These are phyloP conservation scores for Kickxella alabastrina DNA, from an alignment of 192 early-diverging fungal genomes.

Conservation along the genomic window DNA sequence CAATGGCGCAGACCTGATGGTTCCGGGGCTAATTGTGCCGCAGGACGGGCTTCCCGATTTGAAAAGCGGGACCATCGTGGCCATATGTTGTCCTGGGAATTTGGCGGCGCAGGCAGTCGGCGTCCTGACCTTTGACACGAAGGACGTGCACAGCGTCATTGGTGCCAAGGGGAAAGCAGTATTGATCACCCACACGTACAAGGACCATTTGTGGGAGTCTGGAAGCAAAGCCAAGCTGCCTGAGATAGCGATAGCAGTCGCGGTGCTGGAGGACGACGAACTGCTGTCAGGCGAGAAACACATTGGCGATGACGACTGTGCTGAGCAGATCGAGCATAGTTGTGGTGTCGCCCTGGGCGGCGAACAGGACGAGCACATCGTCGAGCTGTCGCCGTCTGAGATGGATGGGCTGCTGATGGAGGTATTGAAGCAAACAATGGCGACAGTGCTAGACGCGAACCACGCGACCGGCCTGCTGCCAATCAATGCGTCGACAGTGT, in stretches of 20 bases:
- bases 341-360: too few relatives aligned
- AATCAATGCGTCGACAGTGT: conserved; percentile 69
- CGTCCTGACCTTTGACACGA: conserved; percentile 55
- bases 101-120: conserved; percentile 59
- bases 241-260: conserved; percentile 28
- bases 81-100: conserved; percentile 31
- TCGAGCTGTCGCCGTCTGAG: conserved; percentile 46
- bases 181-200: conserved; percentile 66
- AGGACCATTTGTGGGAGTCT: conserved; percentile 76
- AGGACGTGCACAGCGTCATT: conserved; percentile 42
- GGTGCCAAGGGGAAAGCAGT: conserved; percentile 81
- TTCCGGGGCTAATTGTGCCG: conserved; percentile 31
- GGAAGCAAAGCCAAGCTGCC: conserved; percentile 66
- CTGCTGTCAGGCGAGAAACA: too few relatives aligned
- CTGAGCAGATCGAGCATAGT: too few relatives aligned
- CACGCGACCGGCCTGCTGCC: conserved; percentile 62
- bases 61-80: conserved; percentile 26
- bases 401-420: conserved; percentile 72
- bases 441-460: conserved; percentile 59
- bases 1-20: conserved; percentile 66
- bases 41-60: conserved; percentile 27
- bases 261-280: neutral
- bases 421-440: conserved; percentile 67
- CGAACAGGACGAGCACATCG: too few relatives aligned
- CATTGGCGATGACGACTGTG: neutral